Base-by-base conservation (phyloP, 139 green algal genomes). In the Closterium sp. region DNA sequence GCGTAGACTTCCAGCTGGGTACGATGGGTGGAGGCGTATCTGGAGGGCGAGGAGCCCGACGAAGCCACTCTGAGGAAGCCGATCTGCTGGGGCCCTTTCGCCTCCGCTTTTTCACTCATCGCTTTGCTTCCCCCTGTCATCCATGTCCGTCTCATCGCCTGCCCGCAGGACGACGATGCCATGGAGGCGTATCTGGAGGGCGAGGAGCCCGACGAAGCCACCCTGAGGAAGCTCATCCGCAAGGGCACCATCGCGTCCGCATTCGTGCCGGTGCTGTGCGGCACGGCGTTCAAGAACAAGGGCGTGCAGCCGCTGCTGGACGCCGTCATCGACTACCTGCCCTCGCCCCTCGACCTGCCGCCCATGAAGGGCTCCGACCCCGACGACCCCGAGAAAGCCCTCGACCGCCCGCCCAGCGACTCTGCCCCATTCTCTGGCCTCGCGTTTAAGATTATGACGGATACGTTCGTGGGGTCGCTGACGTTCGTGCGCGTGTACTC, bases 251-350 rank as follows among this genome's bases (percentile, higher is more conserved):
- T 99, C 66, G 95, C 34, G 31, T 92, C 94, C 43, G 90, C 90
- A 4, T 99, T 99, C 94, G 97, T 98, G 90, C 98, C 98, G 43
- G 96, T 99, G 91, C 84, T 97, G 35, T 99, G 98, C 93, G 98
- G 98, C 81, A 97, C 97, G 2, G 98, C 98, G 34, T 99, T 99
- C 97, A 99, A 99, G 97, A 99, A 99, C 97, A 99, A 99, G 97
- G 98, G 98, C 55, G 98, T 99, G 93, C 88, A 94, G 91, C 96
- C 98, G 0, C 96, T 99, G 96, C 96, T 99, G 92, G 98, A 99
- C 93, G 97, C 83, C 7, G 98, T 99, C 31, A 93, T 98, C 28
- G 94, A 96, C 87, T 99, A 98, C 96, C 96, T 99, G 91, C 98
- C 98, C 90, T 97, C 97, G 4, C 98, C 98, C n/a, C 93, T 97